Evolutionary conservation across 2,329 filamentous ascomycete genomes (phyloP).

Genomic region (Pseudogymnoascus sp.): DNA sequence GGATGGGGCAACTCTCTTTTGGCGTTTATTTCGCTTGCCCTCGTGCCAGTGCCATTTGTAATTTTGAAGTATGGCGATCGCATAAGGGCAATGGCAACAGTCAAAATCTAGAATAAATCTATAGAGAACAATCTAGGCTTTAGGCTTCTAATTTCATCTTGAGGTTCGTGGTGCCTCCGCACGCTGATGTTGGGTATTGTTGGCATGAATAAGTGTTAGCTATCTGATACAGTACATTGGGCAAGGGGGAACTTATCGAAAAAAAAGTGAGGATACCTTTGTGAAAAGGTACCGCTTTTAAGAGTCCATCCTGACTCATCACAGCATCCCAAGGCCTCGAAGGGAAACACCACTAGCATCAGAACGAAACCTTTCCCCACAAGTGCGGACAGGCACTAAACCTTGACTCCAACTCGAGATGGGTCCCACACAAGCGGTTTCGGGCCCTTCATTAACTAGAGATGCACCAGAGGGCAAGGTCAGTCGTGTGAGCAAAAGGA

Average conservation of each 20-base stretch:
- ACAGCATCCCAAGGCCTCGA: conserved; percentile 1
- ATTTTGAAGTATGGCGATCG: conserved; percentile 26
- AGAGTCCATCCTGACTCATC: conserved; percentile 7
- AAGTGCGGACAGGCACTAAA: conserved; percentile 68
- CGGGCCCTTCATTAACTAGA: not conserved
- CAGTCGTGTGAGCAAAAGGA: conserved; percentile 5
- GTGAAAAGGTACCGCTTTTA: not conserved
- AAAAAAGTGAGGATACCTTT: not conserved
- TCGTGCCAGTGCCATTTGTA: conserved; percentile 25
- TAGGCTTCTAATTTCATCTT: not conserved
- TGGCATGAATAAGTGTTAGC: not conserved
- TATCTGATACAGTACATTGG: not conserved
- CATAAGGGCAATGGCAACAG: conserved; percentile 16
- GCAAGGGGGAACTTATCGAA: not conserved
- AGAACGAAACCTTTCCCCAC: not conserved
- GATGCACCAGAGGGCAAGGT: conserved; percentile 4
- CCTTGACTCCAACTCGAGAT: conserved; percentile 92
- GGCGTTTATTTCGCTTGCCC: conserved; percentile 41
- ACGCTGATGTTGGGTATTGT: not conserved
- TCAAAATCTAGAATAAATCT: not conserved
- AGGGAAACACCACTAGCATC: not conserved
- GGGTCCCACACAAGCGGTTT: conserved; percentile 54
- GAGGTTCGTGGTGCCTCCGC: not conserved
- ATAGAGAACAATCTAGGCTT: not conserved
- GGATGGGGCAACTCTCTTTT: conserved; percentile 44